These are phyloP conservation scores for Cucurbita maxima DNA, from an alignment of 306 rosid species.

Conservation along the genomic window DNA sequence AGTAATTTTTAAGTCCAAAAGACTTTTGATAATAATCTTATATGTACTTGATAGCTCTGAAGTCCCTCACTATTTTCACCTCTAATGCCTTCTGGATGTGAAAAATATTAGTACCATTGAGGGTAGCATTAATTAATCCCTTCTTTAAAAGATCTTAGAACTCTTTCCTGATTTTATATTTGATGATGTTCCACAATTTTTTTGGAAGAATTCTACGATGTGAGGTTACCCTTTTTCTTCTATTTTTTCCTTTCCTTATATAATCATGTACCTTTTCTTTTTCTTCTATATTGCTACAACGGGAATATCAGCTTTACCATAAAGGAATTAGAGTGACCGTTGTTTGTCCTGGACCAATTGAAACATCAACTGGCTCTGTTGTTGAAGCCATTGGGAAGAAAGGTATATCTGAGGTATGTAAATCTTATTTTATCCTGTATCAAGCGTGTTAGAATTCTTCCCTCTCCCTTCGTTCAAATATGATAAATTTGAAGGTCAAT, in stretches of 20 bases:
- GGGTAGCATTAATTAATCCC: not conserved
- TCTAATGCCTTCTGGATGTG: not conserved
- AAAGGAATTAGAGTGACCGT: slow-evolving; percentile 78
- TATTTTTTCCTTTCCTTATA: not conserved
- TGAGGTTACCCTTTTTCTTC: not conserved
- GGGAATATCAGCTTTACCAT: slow-evolving; percentile 42
- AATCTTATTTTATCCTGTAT: not conserved
- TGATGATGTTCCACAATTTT: not conserved
- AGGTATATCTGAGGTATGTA: slow-evolving; percentile 52
- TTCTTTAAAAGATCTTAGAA: not conserved
- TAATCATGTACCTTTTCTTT: not conserved
- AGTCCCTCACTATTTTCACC: not conserved
- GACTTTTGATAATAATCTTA: not conserved
- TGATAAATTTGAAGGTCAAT: not conserved
- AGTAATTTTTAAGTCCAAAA: not conserved
- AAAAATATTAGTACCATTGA: not conserved
- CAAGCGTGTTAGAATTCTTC: not conserved
- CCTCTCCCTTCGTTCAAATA: not conserved
- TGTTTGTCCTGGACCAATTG: slow-evolving; percentile 92
- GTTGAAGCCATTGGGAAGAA: slow-evolving; percentile 15
- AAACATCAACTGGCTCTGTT: slow-evolving; percentile 41
- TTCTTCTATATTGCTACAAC: slow-evolving; percentile 5
- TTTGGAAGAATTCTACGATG: not conserved
- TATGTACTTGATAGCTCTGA: not conserved
- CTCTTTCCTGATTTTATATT: not conserved